phyloP scores from a whole-genome alignment of 2,329 filamentous ascomycete genomes.

The Venturia pyrina region DNA sequence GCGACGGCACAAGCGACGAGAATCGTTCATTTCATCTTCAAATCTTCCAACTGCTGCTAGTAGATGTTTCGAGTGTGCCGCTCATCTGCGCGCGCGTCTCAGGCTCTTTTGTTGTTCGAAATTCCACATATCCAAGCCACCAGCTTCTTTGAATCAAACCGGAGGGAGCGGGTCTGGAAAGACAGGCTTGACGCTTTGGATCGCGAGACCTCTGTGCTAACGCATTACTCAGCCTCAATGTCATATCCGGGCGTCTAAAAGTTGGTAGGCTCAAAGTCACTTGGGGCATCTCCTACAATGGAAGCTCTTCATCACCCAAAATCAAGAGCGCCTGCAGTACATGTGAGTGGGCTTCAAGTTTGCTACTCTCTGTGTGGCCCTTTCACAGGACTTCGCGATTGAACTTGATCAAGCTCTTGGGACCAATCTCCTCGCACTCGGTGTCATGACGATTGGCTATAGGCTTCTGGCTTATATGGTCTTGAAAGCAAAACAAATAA shows the following conservation, averaged over 20 bases:
- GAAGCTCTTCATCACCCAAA: constrained; percentile 34
- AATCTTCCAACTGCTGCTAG: no score
- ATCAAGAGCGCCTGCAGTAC: constrained; percentile 49
- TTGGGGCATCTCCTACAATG: constrained; percentile 55
- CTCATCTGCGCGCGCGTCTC: no score
- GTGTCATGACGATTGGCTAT: constrained; percentile 54
- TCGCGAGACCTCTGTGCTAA: constrained; percentile 41
- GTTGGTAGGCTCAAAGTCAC: constrained; percentile 41
- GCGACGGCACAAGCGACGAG: no score
- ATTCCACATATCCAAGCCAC: no score
- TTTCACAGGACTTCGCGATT: no score
- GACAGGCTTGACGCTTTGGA: constrained; percentile 20
- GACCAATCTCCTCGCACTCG: constrained; percentile 53
- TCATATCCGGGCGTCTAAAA: constrained; percentile 57
- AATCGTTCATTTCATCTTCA: no score
- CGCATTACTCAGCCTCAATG: constrained; percentile 43
- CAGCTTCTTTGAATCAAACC: no score
- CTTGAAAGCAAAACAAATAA: constrained; percentile 44
- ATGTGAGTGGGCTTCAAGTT: no score
- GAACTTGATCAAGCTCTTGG: no score
- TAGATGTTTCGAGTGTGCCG: background rate
- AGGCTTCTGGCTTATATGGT: constrained; percentile 52
- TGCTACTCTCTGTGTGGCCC: no score
- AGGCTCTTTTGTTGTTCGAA: no score
- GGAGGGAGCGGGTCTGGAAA: constrained; percentile 67